Evolutionary conservation across 2,329 filamentous ascomycete genomes (phyloP), one percentile per base, ranked within the genome.

Genomic region (Emericellopsis atlantica): DNA sequence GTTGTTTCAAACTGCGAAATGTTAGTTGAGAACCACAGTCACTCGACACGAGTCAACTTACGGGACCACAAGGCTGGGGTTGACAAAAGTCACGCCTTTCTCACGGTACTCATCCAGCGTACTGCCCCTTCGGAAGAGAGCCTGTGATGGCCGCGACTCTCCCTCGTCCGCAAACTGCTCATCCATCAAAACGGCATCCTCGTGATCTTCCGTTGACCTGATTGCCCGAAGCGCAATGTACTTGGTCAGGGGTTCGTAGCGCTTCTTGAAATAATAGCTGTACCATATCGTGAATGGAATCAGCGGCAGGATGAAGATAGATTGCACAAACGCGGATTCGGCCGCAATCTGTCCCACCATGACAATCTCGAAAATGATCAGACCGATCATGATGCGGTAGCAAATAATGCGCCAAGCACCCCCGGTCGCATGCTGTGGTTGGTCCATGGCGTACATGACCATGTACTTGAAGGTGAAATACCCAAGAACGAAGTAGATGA

Each of bases 401-500:
- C 88, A 95, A 46, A 98, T 95, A 74, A 98, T 94, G 38, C 84
- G 82, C 92, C 92, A 98, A 5, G 89, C 88, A 45, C 83, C 80
- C 16, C 93, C 93, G 0, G 90, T 96, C 14, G 88, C 87, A 56
- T 95, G 88, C 54, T 93, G 87, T 14, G 87, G 84, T 57, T 96
- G 90, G 52, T 96, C 89, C 92, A 98, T 98, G 26, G 92, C 88
- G 59, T 98, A 98, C 5, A 98, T 71, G 5, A 98, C 70, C 65
- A 98, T 93, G 62, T 98, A 98, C 59, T 95, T 95, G 73, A 94
- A 93, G 26, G 86, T 84, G 55, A 90, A 90, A 57, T 86, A 84
- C 16, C 88, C 88, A 12, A 94, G 74, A 16, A 76, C 57, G 51
- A 93, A 94, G 60, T 93, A 98, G 11, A 86, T 66, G 38, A 90